Evolutionary conservation across 73 alveolate species (phyloP).

Genomic region (Symbiodinium natans): DNA sequence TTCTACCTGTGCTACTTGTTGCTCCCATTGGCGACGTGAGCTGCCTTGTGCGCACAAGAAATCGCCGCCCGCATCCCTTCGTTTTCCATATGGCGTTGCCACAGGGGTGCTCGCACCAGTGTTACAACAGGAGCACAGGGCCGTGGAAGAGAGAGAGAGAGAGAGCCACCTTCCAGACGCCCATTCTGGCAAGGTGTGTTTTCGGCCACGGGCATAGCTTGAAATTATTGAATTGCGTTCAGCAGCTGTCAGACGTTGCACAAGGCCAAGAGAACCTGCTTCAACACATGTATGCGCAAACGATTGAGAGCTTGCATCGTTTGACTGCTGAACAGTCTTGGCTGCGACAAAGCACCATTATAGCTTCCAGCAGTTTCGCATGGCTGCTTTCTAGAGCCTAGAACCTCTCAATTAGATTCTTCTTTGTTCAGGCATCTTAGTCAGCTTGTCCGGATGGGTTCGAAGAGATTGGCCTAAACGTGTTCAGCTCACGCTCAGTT

Average conservation of each 20-base stretch:
- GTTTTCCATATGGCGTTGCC: constrained; percentile 9
- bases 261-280: not conserved
- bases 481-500: not conserved
- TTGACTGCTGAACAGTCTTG: not conserved
- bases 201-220: no score
- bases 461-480: no score
- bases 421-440: not conserved
- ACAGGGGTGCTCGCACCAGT: not conserved
- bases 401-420: no score
- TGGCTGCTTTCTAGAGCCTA: no score
- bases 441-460: not conserved
- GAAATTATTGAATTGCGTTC: not conserved
- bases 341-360: not conserved
- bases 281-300: no score
- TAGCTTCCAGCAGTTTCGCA: not conserved
- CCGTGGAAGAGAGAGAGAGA: no score
- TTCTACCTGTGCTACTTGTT: constrained; percentile 21
- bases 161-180: no score
- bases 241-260: not conserved
- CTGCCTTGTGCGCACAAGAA: not conserved
- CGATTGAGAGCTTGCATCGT: not conserved
- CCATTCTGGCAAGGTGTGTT: no score
- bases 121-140: no score
- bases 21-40: not conserved
- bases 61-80: no score